Evolutionary conservation across 805 yeast species (phyloP).

Genomic region (Metschnikowia santaceciliae): DNA sequence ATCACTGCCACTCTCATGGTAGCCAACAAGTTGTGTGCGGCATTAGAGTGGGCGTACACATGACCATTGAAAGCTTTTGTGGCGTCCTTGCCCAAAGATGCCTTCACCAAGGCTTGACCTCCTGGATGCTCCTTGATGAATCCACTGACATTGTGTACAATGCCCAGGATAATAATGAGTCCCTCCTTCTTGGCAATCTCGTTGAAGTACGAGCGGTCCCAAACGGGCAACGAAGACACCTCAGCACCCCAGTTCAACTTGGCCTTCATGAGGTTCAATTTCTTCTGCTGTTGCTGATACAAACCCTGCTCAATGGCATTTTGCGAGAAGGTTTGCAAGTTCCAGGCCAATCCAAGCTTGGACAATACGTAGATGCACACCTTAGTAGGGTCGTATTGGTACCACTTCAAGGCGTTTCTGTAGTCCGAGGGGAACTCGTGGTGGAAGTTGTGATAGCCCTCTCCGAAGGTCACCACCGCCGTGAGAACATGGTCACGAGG

Average conservation of each 20-base stretch:
- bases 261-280: constrained; percentile 58
- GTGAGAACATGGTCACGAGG: constrained; percentile 81
- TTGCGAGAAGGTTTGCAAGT: constrained; percentile 72
- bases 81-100: constrained; percentile 78
- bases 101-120: constrained; percentile 67
- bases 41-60: constrained; percentile 80
- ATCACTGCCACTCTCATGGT: constrained; percentile 80
- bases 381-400: constrained; percentile 84
- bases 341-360: constrained; percentile 64
- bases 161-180: constrained; percentile 69
- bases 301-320: constrained; percentile 81
- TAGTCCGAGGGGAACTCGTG: constrained; percentile 88
- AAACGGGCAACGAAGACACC: constrained; percentile 62
- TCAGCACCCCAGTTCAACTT: constrained; percentile 74
- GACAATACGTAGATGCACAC: constrained; percentile 54
- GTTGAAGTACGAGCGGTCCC: constrained; percentile 63
- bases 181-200: constrained; percentile 52
- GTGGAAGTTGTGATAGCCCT: constrained; percentile 87
- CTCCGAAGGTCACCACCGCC: constrained; percentile 82
- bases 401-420: constrained; percentile 85
- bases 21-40: constrained; percentile 79
- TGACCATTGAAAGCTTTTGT: constrained; percentile 83
- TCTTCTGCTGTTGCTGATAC: constrained; percentile 80
- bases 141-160: constrained; percentile 68
- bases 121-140: constrained; percentile 81